Evolutionary conservation across 225 moss, liverwort and hornwort genomes (phyloP), one percentile per base, ranked within the genome.

Genomic region (Pseudoscleropodium purum): DNA sequence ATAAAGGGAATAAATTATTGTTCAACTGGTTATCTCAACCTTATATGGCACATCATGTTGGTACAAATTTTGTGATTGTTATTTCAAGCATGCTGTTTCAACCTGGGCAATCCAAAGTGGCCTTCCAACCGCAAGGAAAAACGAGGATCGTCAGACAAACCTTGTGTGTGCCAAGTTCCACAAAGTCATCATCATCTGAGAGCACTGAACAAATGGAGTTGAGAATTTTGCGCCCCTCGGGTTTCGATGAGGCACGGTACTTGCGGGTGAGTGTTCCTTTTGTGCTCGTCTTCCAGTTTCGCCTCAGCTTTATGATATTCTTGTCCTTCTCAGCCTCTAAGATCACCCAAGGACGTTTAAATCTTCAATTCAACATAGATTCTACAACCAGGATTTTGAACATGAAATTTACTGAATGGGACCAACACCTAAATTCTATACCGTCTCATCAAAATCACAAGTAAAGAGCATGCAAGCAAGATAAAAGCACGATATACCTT

Each of bases 111-210:
- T 77, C 45, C 37, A 14, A 49, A 75, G 77, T n/a, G 63, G 13
- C 64, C 68, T 60, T 61, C 37, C 37, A 82, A 62, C n/a, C 8
- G 43, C 57, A 25, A 54, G 66, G 66, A 36, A 27, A 74, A 49
- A 62, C 11, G 62, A 84, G 60, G 66, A 57, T n/a, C 49, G 63
- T 54, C 72, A 34, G 57, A n/a, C 70, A 20, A 85, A 95, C 98
- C 96, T 98, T 98, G 89, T 96, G 96, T 20, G 98, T 97, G 89
- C 96, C 93, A 78, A 95, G 96, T 88, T 99, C 99, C 85, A 97
- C 93, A 87, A 97, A 97, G 82, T 95, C 96, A 88, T 99, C 99
- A 79, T 97, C 99, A 57, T 96, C 99, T 60, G 99, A 97, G 88
- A 99, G 94, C 84, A 99, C 94, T 33, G 95, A 93, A 79, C 95